These are phyloP conservation scores for Physaria fendleri DNA, from an alignment of 345 rosid genomes.

Conservation along the genomic window DNA sequence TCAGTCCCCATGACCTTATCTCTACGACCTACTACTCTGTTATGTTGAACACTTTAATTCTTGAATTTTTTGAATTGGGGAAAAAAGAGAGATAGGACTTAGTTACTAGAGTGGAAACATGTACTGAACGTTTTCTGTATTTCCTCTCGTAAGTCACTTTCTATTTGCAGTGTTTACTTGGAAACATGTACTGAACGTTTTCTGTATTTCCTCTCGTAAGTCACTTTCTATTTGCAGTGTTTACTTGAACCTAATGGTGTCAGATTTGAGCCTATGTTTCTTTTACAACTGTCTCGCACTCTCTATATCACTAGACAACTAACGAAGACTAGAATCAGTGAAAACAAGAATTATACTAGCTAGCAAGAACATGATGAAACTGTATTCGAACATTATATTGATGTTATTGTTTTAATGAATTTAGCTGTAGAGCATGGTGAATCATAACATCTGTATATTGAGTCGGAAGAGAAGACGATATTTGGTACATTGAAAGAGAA, in stretches of 20 bases:
- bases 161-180: background rate
- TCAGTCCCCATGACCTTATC: conserved; percentile 2
- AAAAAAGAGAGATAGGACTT: background rate
- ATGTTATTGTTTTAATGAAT: conserved; percentile 72
- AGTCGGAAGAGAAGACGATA: conserved; percentile 79
- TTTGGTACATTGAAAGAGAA: conserved; percentile 88
- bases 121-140: background rate
- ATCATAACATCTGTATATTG: conserved; percentile 59
- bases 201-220: background rate
- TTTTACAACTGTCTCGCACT: conserved; percentile 4
- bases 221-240: conserved; percentile 1
- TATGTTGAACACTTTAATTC: background rate
- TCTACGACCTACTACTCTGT: conserved; percentile 4
- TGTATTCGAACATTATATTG: too few species aligned
- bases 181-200: background rate
- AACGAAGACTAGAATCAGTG: background rate
- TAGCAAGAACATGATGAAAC: background rate
- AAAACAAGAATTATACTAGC: background rate
- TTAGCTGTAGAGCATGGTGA: conserved; percentile 67
- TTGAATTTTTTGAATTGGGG: background rate
- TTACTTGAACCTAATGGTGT: background rate
- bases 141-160: background rate
- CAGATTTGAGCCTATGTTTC: background rate
- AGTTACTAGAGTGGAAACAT: background rate
- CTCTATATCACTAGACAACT: conserved; percentile 1